Base-by-base conservation (phyloP, 2,329 filamentous ascomycete genomes). In the Sporothrix pseudoabietina region DNA sequence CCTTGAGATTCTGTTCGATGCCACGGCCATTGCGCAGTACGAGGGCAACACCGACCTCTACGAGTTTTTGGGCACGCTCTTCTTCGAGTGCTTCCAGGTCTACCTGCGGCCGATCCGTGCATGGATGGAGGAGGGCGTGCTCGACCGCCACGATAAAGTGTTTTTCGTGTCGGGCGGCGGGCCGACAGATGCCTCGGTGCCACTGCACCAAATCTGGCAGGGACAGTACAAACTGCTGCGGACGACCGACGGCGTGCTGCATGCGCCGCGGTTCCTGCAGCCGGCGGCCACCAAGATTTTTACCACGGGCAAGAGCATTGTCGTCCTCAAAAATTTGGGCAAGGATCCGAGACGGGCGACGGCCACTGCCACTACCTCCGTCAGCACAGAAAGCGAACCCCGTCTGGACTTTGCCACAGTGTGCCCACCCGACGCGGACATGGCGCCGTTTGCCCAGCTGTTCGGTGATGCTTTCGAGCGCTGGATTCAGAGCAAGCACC, bases 231-330 rank as follows among this genome's bases (percentile, higher is more conserved):
- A 87, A 30, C 83, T 98, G 16, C 88, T 90, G 35, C 85, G 83
- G 14, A 88, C 89, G 0, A 80, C 86, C 3, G 84, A 89, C 57
- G 89, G 90, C 19, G 82, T 82, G 1, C 80, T 94, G 0, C 89
- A 91, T 77, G 90, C 91, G 0, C 94, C 95, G 0, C 86, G 83
- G 2, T 98, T 97, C 76, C 85, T 98, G 4, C 88, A 90, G 54
- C 86, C 90, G 2, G 88, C 90, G 1, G 89, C 89, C 0, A 83
- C 84, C 32, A 92, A 90, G 75, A 93, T 98, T 52, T 95, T 97
- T 78, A 94, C 91, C 0, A 91, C 93, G 1, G 95, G 95, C 0
- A 98, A 98, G 81, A 97, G 92, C 77, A 90, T 96, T 72, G 89
- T 96, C 0, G 91, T 98, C 61, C 83, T 98, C n/a, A 91, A 90